These are phyloP conservation scores for Sugiyamaella pinicola DNA, from an alignment of 1,139 yeast genomes.

Conservation along the genomic window DNA sequence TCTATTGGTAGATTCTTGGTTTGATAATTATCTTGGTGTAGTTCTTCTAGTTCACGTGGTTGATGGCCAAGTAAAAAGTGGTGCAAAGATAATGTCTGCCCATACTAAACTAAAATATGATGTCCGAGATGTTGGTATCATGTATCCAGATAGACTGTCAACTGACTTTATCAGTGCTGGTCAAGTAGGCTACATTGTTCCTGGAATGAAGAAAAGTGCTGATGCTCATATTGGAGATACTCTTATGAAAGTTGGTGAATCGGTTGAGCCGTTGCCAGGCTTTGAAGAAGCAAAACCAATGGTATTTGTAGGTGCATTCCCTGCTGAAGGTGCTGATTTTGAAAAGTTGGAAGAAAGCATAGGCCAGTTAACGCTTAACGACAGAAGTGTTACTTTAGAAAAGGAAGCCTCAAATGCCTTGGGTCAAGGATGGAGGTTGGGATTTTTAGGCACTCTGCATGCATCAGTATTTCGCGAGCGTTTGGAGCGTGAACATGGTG, in stretches of 20 bases:
- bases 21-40: conserved; percentile 92
- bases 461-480: conserved; percentile 94
- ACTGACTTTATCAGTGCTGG: conserved; percentile 74
- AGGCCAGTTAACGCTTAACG: conserved; percentile 84
- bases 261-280: conserved; percentile 82
- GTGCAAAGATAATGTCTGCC: conserved; percentile 74
- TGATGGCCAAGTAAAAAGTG: conserved; percentile 76
- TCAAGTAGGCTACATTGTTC: conserved; percentile 90
- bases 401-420: conserved; percentile 92
- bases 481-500: conserved; percentile 90
- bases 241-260: conserved; percentile 66
- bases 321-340: conserved; percentile 92
- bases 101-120: conserved; percentile 79
- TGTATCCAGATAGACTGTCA: conserved; percentile 80
- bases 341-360: conserved; percentile 87
- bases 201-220: conserved; percentile 86
- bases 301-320: conserved; percentile 98
- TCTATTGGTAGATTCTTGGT: conserved; percentile 93
- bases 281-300: conserved; percentile 96
- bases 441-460: conserved; percentile 91
- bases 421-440: conserved; percentile 97
- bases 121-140: conserved; percentile 88
- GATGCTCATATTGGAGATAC: conserved; percentile 96
- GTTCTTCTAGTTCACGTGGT: conserved; percentile 81
- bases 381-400: conserved; percentile 84